These are phyloP conservation scores for Juncus effusus DNA, from an alignment of 176 grass and related monocot genomes.

Conservation along the genomic window DNA sequence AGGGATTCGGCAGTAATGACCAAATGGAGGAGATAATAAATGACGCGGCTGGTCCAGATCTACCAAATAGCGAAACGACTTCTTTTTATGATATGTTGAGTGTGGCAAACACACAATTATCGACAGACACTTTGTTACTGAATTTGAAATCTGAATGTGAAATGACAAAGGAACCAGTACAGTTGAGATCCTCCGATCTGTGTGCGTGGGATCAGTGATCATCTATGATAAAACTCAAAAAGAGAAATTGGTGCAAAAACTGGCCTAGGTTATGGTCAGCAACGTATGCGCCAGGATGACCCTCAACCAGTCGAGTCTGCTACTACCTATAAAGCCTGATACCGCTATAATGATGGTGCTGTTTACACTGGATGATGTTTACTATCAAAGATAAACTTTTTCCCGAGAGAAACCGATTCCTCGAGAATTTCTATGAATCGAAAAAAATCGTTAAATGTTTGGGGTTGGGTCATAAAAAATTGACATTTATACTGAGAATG, in stretches of 20 bases:
- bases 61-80: not conserved
- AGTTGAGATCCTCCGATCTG: too few species aligned
- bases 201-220: too few species aligned
- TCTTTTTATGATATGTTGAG: not conserved
- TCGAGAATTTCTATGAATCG: not conserved
- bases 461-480: not conserved
- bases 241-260: too few species aligned
- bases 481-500: not conserved
- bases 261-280: too few species aligned
- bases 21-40: too few species aligned
- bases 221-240: too few species aligned
- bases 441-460: not conserved
- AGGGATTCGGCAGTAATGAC: too few species aligned
- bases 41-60: not conserved
- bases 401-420: not conserved
- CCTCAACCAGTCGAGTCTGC: too few species aligned
- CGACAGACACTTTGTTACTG: not conserved
- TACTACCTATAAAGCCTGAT: too few species aligned
- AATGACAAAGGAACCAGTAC: not conserved
- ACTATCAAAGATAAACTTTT: not conserved
- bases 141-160: not conserved
- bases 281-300: too few species aligned
- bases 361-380: not conserved
- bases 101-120: not conserved
- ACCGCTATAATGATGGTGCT: too few species aligned